Conservation (phyloP, 495 filamentous ascomycete genomes). For the Lasiosphaeria ovina region DNA sequence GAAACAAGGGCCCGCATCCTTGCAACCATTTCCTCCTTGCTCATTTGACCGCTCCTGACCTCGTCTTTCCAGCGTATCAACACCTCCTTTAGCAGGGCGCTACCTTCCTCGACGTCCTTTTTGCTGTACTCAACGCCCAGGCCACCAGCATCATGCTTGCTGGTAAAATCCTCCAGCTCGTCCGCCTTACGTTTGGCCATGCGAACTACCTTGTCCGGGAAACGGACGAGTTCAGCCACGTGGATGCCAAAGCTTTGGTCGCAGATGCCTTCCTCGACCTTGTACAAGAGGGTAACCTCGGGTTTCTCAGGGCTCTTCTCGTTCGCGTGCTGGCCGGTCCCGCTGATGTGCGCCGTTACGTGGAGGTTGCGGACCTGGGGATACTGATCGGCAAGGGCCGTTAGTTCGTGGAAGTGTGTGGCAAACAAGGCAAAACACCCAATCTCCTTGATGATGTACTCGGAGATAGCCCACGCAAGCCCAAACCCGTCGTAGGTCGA, state of each 20-base stretch:
- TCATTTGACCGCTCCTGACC: slow-evolving; percentile 65
- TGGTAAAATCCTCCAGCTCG: slow-evolving; percentile 94
- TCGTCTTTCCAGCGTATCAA: slow-evolving; percentile 85
- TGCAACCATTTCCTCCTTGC: slow-evolving; percentile 72
- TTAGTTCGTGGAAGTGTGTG: slow-evolving; percentile 98
- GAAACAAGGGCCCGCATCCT: slow-evolving; percentile 77
- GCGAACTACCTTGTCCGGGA: slow-evolving; percentile 94
- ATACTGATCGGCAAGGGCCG: slow-evolving; percentile 79
- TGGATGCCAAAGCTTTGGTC: slow-evolving; percentile 98
- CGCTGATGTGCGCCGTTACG: slow-evolving; percentile 90
- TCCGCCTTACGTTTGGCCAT: slow-evolving; percentile 99
- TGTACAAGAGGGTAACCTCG: slow-evolving; percentile 94
- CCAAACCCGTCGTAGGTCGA: slow-evolving; percentile 99
- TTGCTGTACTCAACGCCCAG: slow-evolving; percentile 61
- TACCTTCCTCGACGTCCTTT: slow-evolving; percentile 90
- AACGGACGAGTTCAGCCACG: slow-evolving; percentile 96
- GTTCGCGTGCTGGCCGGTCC: slow-evolving; percentile 29
- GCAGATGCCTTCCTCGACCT: slow-evolving; percentile 90
- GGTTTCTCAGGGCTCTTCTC: slow-evolving; percentile 50
- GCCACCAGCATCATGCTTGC: slow-evolving; percentile 58
- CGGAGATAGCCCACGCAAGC: slow-evolving; percentile 96
- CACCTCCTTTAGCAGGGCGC: slow-evolving; percentile 77
- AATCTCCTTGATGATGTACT: slow-evolving; percentile 95
- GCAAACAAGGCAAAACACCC: slow-evolving; percentile 91
- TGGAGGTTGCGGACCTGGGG: slow-evolving; percentile 89